phyloP scores from a whole-genome alignment of 164 flowering plant genomes.

The Tetracentron sinense region DNA sequence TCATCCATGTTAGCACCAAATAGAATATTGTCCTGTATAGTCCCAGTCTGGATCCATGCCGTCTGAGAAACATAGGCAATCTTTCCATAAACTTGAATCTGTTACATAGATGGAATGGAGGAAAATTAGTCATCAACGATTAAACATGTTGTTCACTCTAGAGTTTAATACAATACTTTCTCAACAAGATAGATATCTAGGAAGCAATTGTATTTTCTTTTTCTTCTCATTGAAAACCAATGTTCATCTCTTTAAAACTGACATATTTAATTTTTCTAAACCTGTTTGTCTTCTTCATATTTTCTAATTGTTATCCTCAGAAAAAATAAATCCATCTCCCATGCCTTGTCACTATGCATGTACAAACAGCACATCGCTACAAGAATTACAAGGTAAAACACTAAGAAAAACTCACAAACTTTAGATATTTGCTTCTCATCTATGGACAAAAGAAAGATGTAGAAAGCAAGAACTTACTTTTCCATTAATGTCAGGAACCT shows the following conservation, averaged over 20 bases:
- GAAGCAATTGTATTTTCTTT: too few species aligned
- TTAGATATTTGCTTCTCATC: background rate
- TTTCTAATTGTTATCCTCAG: too few species aligned
- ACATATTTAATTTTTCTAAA: too few species aligned
- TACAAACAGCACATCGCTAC: background rate
- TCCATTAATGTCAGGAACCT: conserved; percentile 40
- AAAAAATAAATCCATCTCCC: too few species aligned
- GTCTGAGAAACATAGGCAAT: conserved; percentile 21
- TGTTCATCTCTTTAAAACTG: too few species aligned
- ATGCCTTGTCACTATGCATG: background rate
- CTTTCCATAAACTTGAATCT: conserved; percentile 63
- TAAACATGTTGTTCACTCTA: background rate
- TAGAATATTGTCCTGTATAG: conserved; percentile 69
- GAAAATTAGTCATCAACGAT: background rate
- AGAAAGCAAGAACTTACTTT: conserved; percentile 29
- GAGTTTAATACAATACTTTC: background rate
- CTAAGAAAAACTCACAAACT: too few species aligned
- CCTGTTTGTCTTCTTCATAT: too few species aligned
- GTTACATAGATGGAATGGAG: conserved; percentile 5
- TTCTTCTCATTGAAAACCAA: too few species aligned
- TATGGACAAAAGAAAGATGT: background rate
- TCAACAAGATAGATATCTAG: too few species aligned
- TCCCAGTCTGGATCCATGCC: conserved; percentile 23
- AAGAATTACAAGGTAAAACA: background rate
- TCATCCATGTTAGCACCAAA: conserved; percentile 63